Conservation (phyloP, 768 basidiomycete species). For the Hypholoma fasciculare region DNA sequence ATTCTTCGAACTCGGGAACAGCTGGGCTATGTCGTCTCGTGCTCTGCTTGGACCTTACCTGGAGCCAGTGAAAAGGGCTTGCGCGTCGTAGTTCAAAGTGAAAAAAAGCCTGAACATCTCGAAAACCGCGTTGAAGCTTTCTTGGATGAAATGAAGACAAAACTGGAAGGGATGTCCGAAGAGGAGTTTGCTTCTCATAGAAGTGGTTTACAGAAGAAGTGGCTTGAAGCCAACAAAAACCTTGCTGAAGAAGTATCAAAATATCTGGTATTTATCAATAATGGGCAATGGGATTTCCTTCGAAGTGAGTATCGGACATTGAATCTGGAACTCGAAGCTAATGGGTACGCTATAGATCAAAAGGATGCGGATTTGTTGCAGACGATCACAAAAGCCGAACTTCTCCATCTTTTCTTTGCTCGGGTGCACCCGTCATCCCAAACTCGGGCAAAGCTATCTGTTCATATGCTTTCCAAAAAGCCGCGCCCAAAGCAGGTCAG, state of each 20-base stretch:
- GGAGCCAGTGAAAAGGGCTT: constrained; percentile 76
- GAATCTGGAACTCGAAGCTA: constrained; percentile 4
- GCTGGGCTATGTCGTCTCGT: constrained; percentile 88
- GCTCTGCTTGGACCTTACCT: constrained; percentile 51
- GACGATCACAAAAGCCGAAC: constrained; percentile 70
- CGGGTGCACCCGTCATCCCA: constrained; percentile 70
- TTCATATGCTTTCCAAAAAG: constrained; percentile 78
- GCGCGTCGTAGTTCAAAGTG: constrained; percentile 86
- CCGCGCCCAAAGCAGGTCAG: constrained; percentile 63
- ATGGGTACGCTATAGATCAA: constrained; percentile 46
- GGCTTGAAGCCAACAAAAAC: constrained; percentile 89
- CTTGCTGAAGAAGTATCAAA: constrained; percentile 73
- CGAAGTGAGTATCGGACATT: constrained; percentile 55
- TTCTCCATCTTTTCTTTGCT: constrained; percentile 67
- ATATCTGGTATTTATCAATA: constrained; percentile 72
- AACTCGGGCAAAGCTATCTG: constrained; percentile 78
- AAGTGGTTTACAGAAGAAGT: constrained; percentile 72
- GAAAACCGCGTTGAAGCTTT: constrained; percentile 91
- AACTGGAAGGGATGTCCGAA: constrained; percentile 65
- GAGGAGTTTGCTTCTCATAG: constrained; percentile 82
- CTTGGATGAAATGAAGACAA: constrained; percentile 68
- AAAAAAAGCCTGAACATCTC: constrained; percentile 75
- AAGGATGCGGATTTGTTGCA: constrained; percentile 70
- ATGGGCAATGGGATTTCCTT: constrained; percentile 84
- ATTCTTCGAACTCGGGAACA: constrained; percentile 92